phyloP scores from a whole-genome alignment of 495 filamentous ascomycete species.

The Aspergillus asperescens region DNA sequence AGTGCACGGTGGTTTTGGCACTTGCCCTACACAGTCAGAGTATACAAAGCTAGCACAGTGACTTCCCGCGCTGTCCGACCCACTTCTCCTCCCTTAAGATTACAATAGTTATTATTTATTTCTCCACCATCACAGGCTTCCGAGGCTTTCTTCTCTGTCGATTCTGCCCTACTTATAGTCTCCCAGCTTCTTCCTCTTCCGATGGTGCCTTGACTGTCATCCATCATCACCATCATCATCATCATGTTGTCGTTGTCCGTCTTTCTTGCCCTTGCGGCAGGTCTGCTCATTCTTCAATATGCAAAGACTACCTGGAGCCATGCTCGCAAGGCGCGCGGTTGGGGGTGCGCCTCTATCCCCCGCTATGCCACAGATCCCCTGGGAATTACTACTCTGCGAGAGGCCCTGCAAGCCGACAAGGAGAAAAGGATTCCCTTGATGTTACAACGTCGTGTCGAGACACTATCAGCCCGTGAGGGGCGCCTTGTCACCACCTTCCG shows the following conservation, averaged over 20 bases:
- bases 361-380: conserved; percentile 32
- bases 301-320: conserved; percentile 11
- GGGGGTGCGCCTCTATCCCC: conserved; percentile 29
- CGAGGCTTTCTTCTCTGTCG: too few species aligned
- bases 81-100: too few species aligned
- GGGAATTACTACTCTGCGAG: conserved; percentile 26
- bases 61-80: too few species aligned
- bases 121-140: too few species aligned
- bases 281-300: neutral
- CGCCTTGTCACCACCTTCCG: conserved; percentile 28
- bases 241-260: neutral
- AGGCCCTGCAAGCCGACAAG: conserved; percentile 28
- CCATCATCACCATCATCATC: neutral
- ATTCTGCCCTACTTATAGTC: too few species aligned
- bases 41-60: too few species aligned
- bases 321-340: conserved; percentile 24
- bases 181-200: too few species aligned
- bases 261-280: neutral
- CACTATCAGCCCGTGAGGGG: conserved; percentile 23
- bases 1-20: neutral
- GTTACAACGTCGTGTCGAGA: conserved; percentile 18
- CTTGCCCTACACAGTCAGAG: too few species aligned
- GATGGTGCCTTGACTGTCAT: too few species aligned
- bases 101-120: too few species aligned
- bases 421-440: conserved; percentile 24